These are phyloP conservation scores for Nannochloropsis oceanica DNA, from an alignment of 108 stramenopile genomes.

Conservation along the genomic window DNA sequence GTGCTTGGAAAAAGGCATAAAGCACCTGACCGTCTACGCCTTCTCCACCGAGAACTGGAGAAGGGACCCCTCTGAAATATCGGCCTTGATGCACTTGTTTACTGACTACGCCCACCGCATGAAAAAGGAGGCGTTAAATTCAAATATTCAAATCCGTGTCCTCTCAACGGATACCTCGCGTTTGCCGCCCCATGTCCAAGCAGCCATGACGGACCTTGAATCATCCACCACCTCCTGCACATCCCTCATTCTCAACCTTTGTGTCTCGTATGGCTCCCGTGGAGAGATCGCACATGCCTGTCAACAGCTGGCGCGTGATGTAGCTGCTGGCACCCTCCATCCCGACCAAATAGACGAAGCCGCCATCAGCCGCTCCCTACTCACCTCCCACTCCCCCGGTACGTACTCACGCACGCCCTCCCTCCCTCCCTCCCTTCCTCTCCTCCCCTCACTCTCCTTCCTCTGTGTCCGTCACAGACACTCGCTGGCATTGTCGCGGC, in stretches of 20 bases:
- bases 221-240: slow-evolving; percentile 30
- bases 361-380: not conserved
- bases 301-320: slow-evolving; percentile 6
- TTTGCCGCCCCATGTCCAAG: slow-evolving; percentile 19
- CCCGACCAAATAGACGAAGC: slow-evolving; percentile 45
- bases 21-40: slow-evolving; percentile 77
- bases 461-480: too few relatives aligned
- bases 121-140: slow-evolving; percentile 56
- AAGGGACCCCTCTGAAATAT: slow-evolving; percentile 62
- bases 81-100: slow-evolving; percentile 63
- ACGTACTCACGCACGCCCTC: slow-evolving; percentile 38
- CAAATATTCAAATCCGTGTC: slow-evolving; percentile 55
- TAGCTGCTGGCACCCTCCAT: slow-evolving; percentile 33
- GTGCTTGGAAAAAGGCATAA: slow-evolving; percentile 68
- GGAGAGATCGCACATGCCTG: slow-evolving; percentile 72
- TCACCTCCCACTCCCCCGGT: slow-evolving; percentile 16
- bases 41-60: slow-evolving; percentile 98
- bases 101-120: slow-evolving; percentile 65
- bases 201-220: slow-evolving; percentile 24
- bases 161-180: slow-evolving; percentile 51
- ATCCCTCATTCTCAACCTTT: slow-evolving; percentile 65
- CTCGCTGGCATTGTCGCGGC: too few relatives aligned
- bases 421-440: not conserved
- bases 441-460: not conserved
- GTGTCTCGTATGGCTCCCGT: slow-evolving; percentile 77